Base-by-base conservation (phyloP, 805 yeast genomes). In the Kluyveromyces nonfermentans region DNA sequence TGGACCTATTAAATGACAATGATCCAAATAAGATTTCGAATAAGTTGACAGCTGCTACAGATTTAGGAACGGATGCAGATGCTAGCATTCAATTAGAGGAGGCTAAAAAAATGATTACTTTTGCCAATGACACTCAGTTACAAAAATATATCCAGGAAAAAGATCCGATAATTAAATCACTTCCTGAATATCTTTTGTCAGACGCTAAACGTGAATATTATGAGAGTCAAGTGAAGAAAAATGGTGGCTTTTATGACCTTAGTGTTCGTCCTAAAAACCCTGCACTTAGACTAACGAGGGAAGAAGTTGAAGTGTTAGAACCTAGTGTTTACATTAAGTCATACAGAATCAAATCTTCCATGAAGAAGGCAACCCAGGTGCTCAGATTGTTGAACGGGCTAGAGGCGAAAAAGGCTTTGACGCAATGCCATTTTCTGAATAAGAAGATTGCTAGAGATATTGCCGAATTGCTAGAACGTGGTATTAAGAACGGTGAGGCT, bases 391-490 rank as follows among this genome's bases (percentile, higher is more conserved):
- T 89, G 46, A 75, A 85, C 45, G 82, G 82, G 30, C 67, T 84
- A 64, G 74, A 78, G 42, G 78, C 85, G 31, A 76, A 79, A 53
- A 77, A 75, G 35, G 97, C 97, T 42, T 83, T 90, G 53, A 86
- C 90, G 34, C 97, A 89, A 67, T 80, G 89, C 54, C 97, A 90
- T 64, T 90, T 90, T 70, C 78, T 80, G 60, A 74, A 80, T 39
- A 87, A 86, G 67, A 78, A 82, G 55, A 75, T 88, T 63, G 77
- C 94, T 28, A 73, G 81, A 44, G 95, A 88, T 50, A 73, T 88
- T 44, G 89, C 80, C 41, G 83, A 78, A 49, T 67, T 89, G 64
- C 72, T 90, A 49, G 78, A 80, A 55, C 70, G 76, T 41, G 95
- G 94, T 8, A 56, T 85, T 30, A 71, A 75, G 38, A 87, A 85